Conservation (phyloP, 345 rosid genomes). For the Clarkia xantiana region DNA sequence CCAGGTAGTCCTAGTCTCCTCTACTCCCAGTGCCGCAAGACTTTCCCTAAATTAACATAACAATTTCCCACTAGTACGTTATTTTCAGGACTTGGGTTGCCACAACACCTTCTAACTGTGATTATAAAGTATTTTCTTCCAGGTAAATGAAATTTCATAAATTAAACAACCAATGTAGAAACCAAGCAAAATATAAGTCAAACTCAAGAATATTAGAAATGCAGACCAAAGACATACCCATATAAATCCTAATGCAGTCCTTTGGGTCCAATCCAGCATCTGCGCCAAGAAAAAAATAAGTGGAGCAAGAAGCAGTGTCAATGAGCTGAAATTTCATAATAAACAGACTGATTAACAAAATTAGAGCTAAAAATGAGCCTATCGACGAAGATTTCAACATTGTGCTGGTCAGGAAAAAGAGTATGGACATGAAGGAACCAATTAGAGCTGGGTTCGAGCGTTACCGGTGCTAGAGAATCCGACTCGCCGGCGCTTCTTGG, state of each 20-base stretch:
- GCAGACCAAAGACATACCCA: constrained; percentile 35
- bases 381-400: neutral
- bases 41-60: no score
- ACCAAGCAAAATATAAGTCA: neutral
- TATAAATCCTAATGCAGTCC: constrained; percentile 62
- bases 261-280: constrained; percentile 78
- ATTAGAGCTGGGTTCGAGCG: constrained; percentile 7
- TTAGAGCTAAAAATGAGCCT: neutral
- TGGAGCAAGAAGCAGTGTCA: constrained; percentile 1
- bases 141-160: no score
- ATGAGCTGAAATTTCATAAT: neutral
- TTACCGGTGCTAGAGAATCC: constrained; percentile 52
- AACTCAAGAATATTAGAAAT: neutral
- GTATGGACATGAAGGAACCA: neutral
- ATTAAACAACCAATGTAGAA: neutral
- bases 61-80: no score
- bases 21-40: no score
- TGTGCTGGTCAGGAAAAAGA: neutral
- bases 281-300: constrained; percentile 20
- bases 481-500: constrained; percentile 79
- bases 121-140: no score
- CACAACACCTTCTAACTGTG: no score
- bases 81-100: no score
- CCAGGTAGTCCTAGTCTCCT: no score
- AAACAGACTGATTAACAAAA: no score